Base-by-base conservation (phyloP, 1,284 basidiomycete species). In the Schizophyllum amplum region DNA sequence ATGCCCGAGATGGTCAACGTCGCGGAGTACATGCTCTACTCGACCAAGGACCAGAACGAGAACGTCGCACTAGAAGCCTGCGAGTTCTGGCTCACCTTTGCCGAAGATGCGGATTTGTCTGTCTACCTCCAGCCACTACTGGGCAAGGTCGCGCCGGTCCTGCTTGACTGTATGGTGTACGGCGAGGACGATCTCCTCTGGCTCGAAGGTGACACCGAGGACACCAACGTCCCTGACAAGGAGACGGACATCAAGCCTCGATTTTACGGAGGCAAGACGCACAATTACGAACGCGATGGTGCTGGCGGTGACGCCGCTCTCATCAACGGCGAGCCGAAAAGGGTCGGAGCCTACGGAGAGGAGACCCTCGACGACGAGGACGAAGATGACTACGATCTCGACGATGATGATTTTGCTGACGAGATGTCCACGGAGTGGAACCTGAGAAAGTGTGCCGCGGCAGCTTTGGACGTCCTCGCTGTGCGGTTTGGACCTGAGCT, bases 61-160 rank as follows among this genome's bases (percentile, higher is more conserved):
- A 86, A 86, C 58, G 94, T 98, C 55, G 94, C 94, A 4, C 78
- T 98, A 48, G 95, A 98, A 74, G 97, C 97, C 13, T 98, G 94
- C 80, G 97, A 99, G 78, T 99, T 99, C 74, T 99, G 97, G 97
- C 82, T 99, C 61, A 98, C 96, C 1, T 99, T 99, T 68, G 94
- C 97, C 17, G 97, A 99, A 71, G 94, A 98, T 67, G 84, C 86
- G 15, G 87, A 92, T 53, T 80, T 99, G 24, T 84, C 86, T 17
- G 83, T 86, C 15, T 92, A 90, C 70, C 78, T 99, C 25, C 86
- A 86, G 56, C 94, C 94, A 0, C 84, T 95, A 61, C 79, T 99
- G 7, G 81, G 78, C 47, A 90, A 90, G 64, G 90, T 99, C 51
- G 94, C 92, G 0, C 97, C 97, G 0, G 90, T 98, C 15, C 77